Evolutionary conservation across 768 basidiomycete genomes (phyloP), one percentile per base, ranked within the genome.

Genomic region (Myochromella boudieri): DNA sequence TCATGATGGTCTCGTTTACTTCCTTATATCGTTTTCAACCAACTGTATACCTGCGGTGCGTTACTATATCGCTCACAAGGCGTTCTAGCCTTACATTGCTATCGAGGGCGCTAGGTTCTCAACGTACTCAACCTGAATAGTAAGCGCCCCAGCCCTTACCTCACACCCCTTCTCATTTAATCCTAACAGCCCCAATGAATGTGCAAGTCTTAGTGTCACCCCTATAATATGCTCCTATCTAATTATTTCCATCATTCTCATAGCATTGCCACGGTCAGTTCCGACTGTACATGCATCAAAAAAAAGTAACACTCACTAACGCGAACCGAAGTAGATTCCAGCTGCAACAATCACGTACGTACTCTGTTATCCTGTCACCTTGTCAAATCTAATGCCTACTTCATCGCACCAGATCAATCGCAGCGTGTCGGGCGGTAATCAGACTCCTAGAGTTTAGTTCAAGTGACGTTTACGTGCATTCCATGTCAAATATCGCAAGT

Each of bases 1-100:
- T 66, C 72, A 77, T n/a, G 85, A 87, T 55, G 86, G 87, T 15
- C 67, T 89, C 36, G 77, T 85, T 5, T 87, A 82, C 59, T 87
- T 87, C 57, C 48, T 85, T 21, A 67, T 84, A 31, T 78, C 84
- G 1, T 86, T 84, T 51, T 69, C 77, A 12, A 82, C 75, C 42
- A 87, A 87, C 53, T 76, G 77, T 48, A 69, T 85, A 41, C 85
- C 85, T 27, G 86, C 87, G 17, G 80, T 62, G n/a, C n/a, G 24
- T 37, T 43, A n/a, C 21, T 42, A 51, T 41, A 40, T 52, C 26
- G 25, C 14, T 12, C n/a, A n/a, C n/a, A n/a, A n/a, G n/a, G n/a
- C n/a, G n/a, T 18, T 12, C 20, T 50, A 22, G 14, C 33, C 22
- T 44, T 10, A 42, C 14, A 41, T 14, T 22, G 29, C 22, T 15